Base-by-base conservation (phyloP, 345 rosid species). In the Microthlaspi erraticum region DNA sequence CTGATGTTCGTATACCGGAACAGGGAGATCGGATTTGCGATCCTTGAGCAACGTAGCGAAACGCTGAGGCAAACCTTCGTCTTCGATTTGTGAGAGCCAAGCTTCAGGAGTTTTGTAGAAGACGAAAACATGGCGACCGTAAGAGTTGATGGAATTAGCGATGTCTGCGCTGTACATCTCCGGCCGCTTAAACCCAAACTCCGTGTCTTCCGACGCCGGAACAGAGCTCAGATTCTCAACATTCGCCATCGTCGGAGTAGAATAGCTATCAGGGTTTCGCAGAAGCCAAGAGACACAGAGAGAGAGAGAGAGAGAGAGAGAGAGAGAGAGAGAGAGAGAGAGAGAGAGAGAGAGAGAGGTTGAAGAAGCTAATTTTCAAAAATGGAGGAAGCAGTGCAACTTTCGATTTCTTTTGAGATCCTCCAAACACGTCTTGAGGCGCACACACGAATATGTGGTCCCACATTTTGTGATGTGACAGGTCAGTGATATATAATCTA, bases 51-150 rank as follows among this genome's bases (percentile, higher is more conserved):
- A 88, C 34, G 88, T 57, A 11, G 86, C 71, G 41, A 93, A 76
- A 33, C 79, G 78, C 75, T 85, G 92, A 44, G 96, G 92, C 5
- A 93, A 88, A 23, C 57, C 73, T 83, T 85, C 88, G 23, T 82
- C 81, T 78, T 93, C 98, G 6, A 86, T 84, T 14, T 85, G 84
- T 0, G 96, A 78, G 10, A 79, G 74, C 97, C 98, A 93, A 31
- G 81, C 79, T 20, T 81, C 85, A 26, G 89, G 89, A 29, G 75
- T 78, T 67, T 84, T 86, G 70, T 69, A 89, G 53, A 83, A 80
- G 33, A 93, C 87, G 68, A 93, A 89, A 36, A 89, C 74, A 72
- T 93, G 98, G 10, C 97, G 92, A 59, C 82, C 96, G 75, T 93
- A 86, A 6, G 87, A 69, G 64, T 75, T 78, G 7, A 91, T 84